These are phyloP conservation scores for Marasmius sp. DNA, from an alignment of 1,284 basidiomycete species.

Conservation along the genomic window DNA sequence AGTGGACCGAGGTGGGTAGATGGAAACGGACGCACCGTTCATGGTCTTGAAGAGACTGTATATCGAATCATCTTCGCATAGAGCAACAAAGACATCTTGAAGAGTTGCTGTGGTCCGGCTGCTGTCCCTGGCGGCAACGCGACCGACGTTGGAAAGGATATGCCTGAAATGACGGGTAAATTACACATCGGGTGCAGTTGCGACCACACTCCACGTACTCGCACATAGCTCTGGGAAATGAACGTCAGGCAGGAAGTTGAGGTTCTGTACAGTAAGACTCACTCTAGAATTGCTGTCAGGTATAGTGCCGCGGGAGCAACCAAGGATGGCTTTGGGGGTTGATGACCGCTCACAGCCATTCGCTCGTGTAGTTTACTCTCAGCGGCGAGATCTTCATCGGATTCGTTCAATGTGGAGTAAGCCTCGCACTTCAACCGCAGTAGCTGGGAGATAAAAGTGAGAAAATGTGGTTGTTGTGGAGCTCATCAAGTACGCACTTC, in stretches of 20 bases:
- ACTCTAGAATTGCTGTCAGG: conserved; percentile 92
- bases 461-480: conserved; percentile 4
- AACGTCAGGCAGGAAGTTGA: conserved; percentile 21
- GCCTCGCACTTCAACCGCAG: conserved; percentile 82
- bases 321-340: conserved; percentile 53
- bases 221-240: conserved; percentile 67
- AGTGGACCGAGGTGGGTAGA: neutral
- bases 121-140: conserved; percentile 82
- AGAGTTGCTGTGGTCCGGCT: conserved; percentile 73
- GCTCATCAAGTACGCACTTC: conserved; percentile 51
- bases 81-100: conserved; percentile 80
- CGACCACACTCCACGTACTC: conserved; percentile 55
- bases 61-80: conserved; percentile 85
- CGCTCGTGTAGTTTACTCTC: conserved; percentile 61
- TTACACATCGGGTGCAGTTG: conserved; percentile 6
- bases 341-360: conserved; percentile 44
- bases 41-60: conserved; percentile 85
- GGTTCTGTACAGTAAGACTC: conserved; percentile 34
- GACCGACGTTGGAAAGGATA: conserved; percentile 78
- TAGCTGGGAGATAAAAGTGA: conserved; percentile 43
- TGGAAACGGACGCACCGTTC: conserved; percentile 59
- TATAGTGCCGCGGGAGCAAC: conserved; percentile 85
- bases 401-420: conserved; percentile 81
- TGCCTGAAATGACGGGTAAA: conserved; percentile 54
- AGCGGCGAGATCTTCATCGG: conserved; percentile 69